Percentiles rank a stretch among this genome's conserved stretches.
phyloP scores from a whole-genome alignment of 345 rosid species.

The Aquilaria sinensis region DNA sequence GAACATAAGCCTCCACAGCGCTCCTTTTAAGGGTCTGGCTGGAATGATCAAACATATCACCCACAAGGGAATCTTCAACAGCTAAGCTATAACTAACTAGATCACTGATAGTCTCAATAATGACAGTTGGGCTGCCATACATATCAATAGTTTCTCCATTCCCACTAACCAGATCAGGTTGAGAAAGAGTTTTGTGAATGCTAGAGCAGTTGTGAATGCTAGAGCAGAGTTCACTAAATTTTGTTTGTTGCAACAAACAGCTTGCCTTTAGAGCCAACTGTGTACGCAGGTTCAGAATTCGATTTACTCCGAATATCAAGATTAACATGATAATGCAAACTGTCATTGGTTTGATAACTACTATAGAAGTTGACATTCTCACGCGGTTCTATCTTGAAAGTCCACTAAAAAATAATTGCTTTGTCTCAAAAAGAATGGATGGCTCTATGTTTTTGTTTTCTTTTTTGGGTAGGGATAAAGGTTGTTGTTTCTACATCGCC shows the following conservation, averaged over 20 bases:
- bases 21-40: conserved; percentile 99
- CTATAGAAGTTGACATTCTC: no score
- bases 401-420: no score
- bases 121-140: conserved; percentile 98
- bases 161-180: conserved; percentile 97
- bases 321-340: no score
- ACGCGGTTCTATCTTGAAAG: no score
- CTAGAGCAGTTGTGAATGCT: no score
- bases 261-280: conserved; percentile 97
- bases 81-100: conserved; percentile 92
- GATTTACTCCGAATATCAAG: no score
- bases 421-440: no score
- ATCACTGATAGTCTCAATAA: conserved; percentile 95
- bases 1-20: conserved; percentile 93
- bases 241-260: conserved; percentile 94
- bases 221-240: conserved; percentile 96
- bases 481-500: no score
- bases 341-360: no score
- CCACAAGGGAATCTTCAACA: conserved; percentile 98
- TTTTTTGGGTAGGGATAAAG: no score
- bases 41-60: conserved; percentile 96
- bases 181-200: conserved; percentile 97
- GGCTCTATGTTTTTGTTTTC: no score
- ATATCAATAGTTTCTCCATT: conserved; percentile 99
- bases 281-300: no score